These are phyloP conservation scores for Peronosclerospora sorghi DNA, from an alignment of 352 stramenopile genomes.

Conservation along the genomic window DNA sequence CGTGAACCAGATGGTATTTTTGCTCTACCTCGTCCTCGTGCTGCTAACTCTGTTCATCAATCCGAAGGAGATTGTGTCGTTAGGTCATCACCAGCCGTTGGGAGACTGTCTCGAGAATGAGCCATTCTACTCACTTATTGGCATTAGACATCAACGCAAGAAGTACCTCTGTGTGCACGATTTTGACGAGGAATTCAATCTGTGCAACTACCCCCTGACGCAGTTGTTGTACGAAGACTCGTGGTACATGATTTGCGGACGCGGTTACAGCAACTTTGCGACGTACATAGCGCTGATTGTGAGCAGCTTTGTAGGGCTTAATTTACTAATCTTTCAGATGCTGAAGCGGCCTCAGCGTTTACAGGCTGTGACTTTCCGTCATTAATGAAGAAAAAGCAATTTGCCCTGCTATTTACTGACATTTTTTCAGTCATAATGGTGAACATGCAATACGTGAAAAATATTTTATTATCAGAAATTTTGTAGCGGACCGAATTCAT, in stretches of 20 bases:
- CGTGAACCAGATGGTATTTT: constrained; percentile 70
- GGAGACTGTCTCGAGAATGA: constrained; percentile 59
- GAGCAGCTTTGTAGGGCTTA: constrained; percentile 31
- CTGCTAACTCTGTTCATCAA: constrained; percentile 54
- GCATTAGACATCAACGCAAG: constrained; percentile 39
- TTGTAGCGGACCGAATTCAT: too few relatives aligned
- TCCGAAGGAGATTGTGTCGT: constrained; percentile 56
- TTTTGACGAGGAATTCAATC: constrained; percentile 76
- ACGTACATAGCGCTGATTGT: constrained; percentile 46
- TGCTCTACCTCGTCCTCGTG: constrained; percentile 49
- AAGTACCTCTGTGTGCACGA: constrained; percentile 67
- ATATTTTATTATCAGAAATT: too few relatives aligned
- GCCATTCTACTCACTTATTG: constrained; percentile 47
- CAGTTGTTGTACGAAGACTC: constrained; percentile 60
- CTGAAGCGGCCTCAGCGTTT: constrained; percentile 60
- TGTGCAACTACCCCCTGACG: constrained; percentile 72
- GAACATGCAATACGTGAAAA: too few relatives aligned
- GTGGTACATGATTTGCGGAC: constrained; percentile 82
- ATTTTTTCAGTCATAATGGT: too few relatives aligned
- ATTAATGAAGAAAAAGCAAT: too few relatives aligned
- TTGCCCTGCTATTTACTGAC: too few relatives aligned
- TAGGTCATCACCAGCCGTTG: constrained; percentile 62
- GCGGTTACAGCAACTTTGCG: constrained; percentile 40
- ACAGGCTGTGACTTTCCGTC: constrained; percentile 45
- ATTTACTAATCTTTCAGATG: constrained; percentile 56